Base-by-base conservation (phyloP, 177 flowering plant genomes). In the Tripterygium wilfordii region DNA sequence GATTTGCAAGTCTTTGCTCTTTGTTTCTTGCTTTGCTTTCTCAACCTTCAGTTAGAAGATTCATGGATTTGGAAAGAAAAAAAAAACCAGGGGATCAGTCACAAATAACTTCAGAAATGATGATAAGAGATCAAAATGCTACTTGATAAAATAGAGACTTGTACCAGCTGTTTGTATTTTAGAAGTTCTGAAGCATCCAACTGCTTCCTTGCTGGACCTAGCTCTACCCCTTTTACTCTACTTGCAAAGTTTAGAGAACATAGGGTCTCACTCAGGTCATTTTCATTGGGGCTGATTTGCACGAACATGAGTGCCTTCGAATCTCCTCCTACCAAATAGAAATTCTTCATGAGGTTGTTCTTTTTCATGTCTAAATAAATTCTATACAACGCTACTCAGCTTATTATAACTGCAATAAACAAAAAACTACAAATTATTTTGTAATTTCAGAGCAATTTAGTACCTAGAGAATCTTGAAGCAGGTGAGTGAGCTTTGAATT, bases 171-270 rank as follows among this genome's bases (percentile, higher is more conserved):
- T 68, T 87, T 89, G 72, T 58, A 75, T 72, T 63, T 87, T 36
- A 66, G 49, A 30, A 83, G 64, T 61, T 94, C 99, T 32, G 77
- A 41, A 37, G 51, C 61, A 51, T 89, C 92, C 21, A 85, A 21
- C 55, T 94, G 97, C 74, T 72, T 89, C 79, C 63, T 94, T 42
- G 96, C 92, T 30, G 92, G 95, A 39, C 99, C 99, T 42, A 94
- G 53, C 60, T 94, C 99, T 48, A 94, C 67, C 49, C 99, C 99
- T 61, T 83, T 79, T 13, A 89, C 99, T 67, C 99, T 71, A 60
- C 95, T 89, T 37, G 97, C 97, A 72, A 94, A 94, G 65, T 94
- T 94, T 42, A 94, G 69, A 7, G 99, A 94, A 77, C 96, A 89
- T 32, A 94, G 57, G 25, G 95, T 87, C 83, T 94, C 99, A 49